A percentile compares a stretch with the other conserved stretches of the same genome.
These are phyloP conservation scores for Trichaptum fuscoviolaceum DNA, from an alignment of 768 basidiomycete species.

Conservation along the genomic window DNA sequence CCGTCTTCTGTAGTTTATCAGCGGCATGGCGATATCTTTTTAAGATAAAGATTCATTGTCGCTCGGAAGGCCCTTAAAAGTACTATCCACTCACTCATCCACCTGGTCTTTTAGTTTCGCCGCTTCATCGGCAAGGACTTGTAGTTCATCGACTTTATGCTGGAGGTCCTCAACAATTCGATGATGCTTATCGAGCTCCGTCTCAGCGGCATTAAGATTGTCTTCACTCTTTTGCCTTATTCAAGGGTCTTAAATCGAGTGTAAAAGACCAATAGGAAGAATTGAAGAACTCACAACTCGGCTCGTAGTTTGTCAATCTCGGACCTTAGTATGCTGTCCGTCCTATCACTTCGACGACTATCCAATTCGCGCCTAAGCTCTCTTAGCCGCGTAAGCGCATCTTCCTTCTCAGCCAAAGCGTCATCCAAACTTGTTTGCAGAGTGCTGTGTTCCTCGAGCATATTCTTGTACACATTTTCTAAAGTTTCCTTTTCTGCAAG, in stretches of 20 bases:
- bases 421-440: conserved; percentile 80
- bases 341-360: conserved; percentile 57
- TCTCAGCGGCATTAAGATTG: conserved; percentile 75
- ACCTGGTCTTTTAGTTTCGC: conserved; percentile 84
- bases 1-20: conserved; percentile 88
- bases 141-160: conserved; percentile 76
- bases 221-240: conserved; percentile 91
- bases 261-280: background rate
- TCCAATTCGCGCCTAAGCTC: conserved; percentile 58
- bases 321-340: conserved; percentile 68
- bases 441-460: conserved; percentile 69
- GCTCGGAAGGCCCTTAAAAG: background rate
- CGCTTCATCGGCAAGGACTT: conserved; percentile 70
- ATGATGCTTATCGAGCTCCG: conserved; percentile 78
- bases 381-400: conserved; percentile 57
- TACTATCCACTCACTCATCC: conserved; percentile 66
- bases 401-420: conserved; percentile 70
- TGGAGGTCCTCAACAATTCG: conserved; percentile 65
- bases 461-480: conserved; percentile 70
- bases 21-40: conserved; percentile 87
- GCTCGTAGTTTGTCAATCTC: conserved; percentile 78
- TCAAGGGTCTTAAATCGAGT: conserved; percentile 21
- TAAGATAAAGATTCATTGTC: background rate
- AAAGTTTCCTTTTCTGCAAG: conserved; percentile 82
- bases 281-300: conserved; percentile 66